Evolutionary conservation across 2,329 filamentous ascomycete species (phyloP), one percentile per base, ranked within the genome.

Genomic region (Stagonosporopsis cucurbitacearum): DNA sequence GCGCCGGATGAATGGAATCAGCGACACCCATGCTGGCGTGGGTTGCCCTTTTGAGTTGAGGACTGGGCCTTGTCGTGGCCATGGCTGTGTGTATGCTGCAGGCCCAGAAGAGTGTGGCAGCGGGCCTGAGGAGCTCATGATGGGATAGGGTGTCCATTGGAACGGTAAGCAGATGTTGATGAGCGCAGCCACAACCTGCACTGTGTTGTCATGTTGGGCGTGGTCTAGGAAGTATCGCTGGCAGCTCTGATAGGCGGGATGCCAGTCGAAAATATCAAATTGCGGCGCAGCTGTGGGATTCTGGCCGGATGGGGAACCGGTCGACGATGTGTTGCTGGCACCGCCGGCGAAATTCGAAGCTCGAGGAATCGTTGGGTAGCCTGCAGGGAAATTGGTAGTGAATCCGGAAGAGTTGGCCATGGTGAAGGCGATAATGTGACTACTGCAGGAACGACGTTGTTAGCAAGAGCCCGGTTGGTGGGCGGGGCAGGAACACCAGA

Each of bases 101-200:
- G 71, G 68, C 0, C 69, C 72, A 19, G 71, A 65, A 6, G 68
- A 60, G 41, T 68, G 69, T 61, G 70, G 69, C 42, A 70, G 53
- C 8, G 68, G 68, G 7, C 68, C 71, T 33, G 68, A 64, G 49
- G 79, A 70, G 58, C 64, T 76, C 33, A 67, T 59, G 59, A 84
- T 76, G 20, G 85, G 84, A 47, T 79, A 79, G 1, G 77, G 65
- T 22, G 79, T 76, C 75, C 86, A 89, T 75, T 98, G 94, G 72
- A 88, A 96, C 2, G 95, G 95, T 0, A 98, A 84, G 59, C 86
- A 86, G 72, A 98, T 97, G 76, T 98, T 98, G 78, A 97, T 81
- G 75, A 95, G 92, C 6, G 92, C 89, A 19, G 92, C 92, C 43
- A 97, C 85, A 8, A 92, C 91, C 77, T 97, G 93, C 13, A 96